phyloP scores from a whole-genome alignment of 106 monocot genomes.

The Dioscorea alata region DNA sequence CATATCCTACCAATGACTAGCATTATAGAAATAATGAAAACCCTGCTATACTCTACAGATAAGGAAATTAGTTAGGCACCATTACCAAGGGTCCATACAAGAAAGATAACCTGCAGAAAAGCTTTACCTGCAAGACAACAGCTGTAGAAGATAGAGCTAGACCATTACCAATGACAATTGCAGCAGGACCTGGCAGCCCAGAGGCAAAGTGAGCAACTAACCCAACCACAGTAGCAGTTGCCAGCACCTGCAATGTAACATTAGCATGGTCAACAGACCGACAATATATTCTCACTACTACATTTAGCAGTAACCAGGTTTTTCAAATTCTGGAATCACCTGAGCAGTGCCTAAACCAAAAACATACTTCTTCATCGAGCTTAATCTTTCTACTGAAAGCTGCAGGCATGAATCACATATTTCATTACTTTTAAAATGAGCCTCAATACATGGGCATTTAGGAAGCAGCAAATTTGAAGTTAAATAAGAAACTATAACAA shows the following conservation, averaged over 20 bases:
- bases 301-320: neutral
- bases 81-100: too few species aligned
- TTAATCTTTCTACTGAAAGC: conserved; percentile 98
- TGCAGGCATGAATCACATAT: conserved; percentile 22
- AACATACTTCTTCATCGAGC: conserved; percentile 99
- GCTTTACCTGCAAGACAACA: conserved; percentile 82
- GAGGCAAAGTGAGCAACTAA: conserved; percentile 53
- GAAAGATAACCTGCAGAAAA: conserved; percentile 1
- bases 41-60: too few species aligned
- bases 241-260: conserved; percentile 66
- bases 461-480: neutral
- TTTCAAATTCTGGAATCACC: conserved; percentile 33
- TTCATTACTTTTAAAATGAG: neutral
- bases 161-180: conserved; percentile 95
- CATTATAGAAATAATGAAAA: too few species aligned
- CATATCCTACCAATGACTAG: too few species aligned
- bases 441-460: neutral
- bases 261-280: neutral
- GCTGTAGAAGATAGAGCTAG: conserved; percentile 93
- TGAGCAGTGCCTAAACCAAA: conserved; percentile 97
- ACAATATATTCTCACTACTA: too few species aligned
- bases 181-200: conserved; percentile 76
- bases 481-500: conserved; percentile 1
- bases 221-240: conserved; percentile 70
- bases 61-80: too few species aligned